Conservation (phyloP, 495 filamentous ascomycete genomes). For the Penicillium fimorum region DNA sequence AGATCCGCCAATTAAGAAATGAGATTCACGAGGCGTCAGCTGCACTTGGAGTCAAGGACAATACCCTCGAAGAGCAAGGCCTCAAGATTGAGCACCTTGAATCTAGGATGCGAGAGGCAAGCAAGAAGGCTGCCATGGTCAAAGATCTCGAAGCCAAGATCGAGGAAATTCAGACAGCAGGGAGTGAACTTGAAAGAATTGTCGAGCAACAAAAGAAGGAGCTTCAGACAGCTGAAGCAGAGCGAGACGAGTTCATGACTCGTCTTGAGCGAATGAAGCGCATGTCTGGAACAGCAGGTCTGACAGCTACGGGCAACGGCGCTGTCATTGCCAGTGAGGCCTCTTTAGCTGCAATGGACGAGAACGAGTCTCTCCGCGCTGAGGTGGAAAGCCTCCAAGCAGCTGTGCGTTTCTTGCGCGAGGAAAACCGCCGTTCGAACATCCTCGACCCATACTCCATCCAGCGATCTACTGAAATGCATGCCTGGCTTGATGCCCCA, state of each 20-base stretch:
- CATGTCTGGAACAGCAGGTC: conserved; percentile 52
- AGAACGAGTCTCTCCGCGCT: conserved; percentile 69
- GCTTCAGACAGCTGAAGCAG: conserved; percentile 54
- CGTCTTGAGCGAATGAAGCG: conserved; percentile 59
- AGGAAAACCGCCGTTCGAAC: conserved; percentile 69
- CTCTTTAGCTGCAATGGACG: conserved; percentile 60
- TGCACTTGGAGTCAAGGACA: conserved; percentile 80
- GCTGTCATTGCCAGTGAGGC: conserved; percentile 44
- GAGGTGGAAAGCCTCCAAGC: conserved; percentile 71
- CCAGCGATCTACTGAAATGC: conserved; percentile 51
- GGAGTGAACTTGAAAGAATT: conserved; percentile 34
- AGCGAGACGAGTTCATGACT: conserved; percentile 71
- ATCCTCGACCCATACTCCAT: conserved; percentile 58
- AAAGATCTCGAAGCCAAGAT: conserved; percentile 58
- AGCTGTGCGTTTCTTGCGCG: conserved; percentile 73
- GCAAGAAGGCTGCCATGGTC: conserved; percentile 49
- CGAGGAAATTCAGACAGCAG: conserved; percentile 55
- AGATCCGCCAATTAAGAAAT: conserved; percentile 70
- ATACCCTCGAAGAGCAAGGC: conserved; percentile 85
- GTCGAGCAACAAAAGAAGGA: conserved; percentile 43
- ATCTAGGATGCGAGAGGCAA: conserved; percentile 55
- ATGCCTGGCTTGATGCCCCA: conserved; percentile 64
- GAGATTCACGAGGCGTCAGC: conserved; percentile 62
- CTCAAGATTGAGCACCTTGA: conserved; percentile 57
- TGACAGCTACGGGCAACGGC: conserved; percentile 38